A percentile compares a stretch with the other conserved stretches of the same genome.
These are phyloP conservation scores for Aethionema arabicum DNA, from an alignment of 345 rosid species.

Conservation along the genomic window DNA sequence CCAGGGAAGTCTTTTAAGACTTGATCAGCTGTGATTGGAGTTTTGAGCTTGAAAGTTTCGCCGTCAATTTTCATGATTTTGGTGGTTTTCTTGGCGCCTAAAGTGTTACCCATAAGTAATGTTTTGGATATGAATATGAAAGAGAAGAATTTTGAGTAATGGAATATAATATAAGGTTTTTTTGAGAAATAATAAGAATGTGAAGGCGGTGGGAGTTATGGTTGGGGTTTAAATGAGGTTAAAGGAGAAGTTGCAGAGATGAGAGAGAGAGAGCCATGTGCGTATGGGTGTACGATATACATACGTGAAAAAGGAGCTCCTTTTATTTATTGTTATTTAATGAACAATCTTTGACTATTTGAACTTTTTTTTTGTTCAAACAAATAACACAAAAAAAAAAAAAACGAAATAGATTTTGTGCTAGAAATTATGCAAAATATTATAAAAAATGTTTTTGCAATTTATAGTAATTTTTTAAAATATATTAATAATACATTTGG, in stretches of 20 bases:
- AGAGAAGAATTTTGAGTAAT: not conserved
- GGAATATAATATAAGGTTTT: conserved; percentile 3
- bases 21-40: conserved; percentile 77
- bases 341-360: conserved; percentile 21
- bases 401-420: too few relatives aligned
- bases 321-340: not conserved
- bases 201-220: conserved; percentile 20
- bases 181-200: too few relatives aligned
- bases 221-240: conserved; percentile 8
- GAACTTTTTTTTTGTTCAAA: too few relatives aligned
- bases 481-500: too few relatives aligned
- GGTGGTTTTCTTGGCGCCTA: conserved; percentile 59
- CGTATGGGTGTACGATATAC: not conserved
- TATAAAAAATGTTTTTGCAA: too few relatives aligned
- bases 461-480: too few relatives aligned
- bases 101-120: conserved; percentile 70
- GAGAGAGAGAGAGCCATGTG: conserved; percentile 25
- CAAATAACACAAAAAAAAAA: too few relatives aligned
- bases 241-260: conserved; percentile 21
- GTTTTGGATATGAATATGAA: not conserved
- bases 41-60: conserved; percentile 68
- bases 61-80: conserved; percentile 91
- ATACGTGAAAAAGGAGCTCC: conserved; percentile 19
- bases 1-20: conserved; percentile 75
- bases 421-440: too few relatives aligned